Evolutionary conservation across 179 eudicot genomes (phyloP).

Genomic region (Silene coronaria): DNA sequence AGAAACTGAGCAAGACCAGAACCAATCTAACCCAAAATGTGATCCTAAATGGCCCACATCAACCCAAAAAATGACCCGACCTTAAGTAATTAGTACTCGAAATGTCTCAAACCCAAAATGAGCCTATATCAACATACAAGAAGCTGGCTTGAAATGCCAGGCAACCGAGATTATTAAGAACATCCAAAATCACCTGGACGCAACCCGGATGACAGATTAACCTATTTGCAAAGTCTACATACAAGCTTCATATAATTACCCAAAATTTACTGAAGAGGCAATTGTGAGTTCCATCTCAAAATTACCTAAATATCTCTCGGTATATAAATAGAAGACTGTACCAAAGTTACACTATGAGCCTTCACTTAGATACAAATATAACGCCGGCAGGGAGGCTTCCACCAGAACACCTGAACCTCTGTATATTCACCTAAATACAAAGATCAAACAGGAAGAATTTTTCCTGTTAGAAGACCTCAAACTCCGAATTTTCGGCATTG

Average conservation of each 20-base stretch:
- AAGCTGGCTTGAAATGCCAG: too few relatives aligned
- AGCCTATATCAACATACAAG: too few relatives aligned
- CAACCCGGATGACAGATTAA: too few relatives aligned
- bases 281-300: neutral
- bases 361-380: neutral
- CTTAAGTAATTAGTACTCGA: too few relatives aligned
- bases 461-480: conserved; percentile 50
- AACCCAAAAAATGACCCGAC: too few relatives aligned
- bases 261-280: neutral
- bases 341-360: neutral
- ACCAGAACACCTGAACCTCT: neutral
- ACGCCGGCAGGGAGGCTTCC: neutral
- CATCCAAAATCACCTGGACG: too few relatives aligned
- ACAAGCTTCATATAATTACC: neutral
- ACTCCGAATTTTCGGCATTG: conserved; percentile 44
- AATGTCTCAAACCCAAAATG: too few relatives aligned
- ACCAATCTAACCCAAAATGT: too few relatives aligned
- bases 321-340: neutral
- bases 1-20: too few relatives aligned
- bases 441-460: neutral
- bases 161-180: too few relatives aligned
- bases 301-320: neutral
- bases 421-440: neutral
- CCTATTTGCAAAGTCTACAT: too few relatives aligned
- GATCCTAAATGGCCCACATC: too few relatives aligned